Evolutionary conservation across 2,329 filamentous ascomycete genomes (phyloP).

Genomic region (Colletotrichum lini): DNA sequence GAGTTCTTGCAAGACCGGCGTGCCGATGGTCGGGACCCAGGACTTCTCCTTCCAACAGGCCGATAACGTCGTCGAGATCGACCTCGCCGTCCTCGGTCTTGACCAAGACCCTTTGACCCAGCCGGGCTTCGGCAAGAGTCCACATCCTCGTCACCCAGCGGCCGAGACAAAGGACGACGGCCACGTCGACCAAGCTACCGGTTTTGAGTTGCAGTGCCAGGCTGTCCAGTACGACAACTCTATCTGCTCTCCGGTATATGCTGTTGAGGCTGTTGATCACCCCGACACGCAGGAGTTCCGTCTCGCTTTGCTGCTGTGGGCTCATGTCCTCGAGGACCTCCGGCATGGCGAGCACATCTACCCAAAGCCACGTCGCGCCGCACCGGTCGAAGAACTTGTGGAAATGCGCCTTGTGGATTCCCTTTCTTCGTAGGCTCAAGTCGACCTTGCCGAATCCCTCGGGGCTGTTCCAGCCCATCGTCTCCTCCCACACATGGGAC

Average conservation of each 20-base stretch:
- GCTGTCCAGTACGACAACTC: neutral
- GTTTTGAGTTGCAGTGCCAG: neutral
- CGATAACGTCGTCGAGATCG: neutral
- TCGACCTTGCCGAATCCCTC: neutral
- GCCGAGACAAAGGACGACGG: neutral
- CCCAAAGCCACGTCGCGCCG: neutral
- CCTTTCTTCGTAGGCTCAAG: neutral
- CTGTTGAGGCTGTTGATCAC: neutral
- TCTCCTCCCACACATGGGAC: conserved; percentile 4
- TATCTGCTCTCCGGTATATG: neutral
- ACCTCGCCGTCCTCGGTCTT: neutral
- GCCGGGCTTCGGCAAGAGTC: neutral
- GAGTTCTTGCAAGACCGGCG: neutral
- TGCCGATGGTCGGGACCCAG: neutral
- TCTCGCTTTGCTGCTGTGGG: neutral
- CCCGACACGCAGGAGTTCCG: neutral
- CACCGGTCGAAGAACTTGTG: neutral
- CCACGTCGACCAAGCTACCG: neutral
- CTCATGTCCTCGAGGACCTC: neutral
- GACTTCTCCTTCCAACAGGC: neutral
- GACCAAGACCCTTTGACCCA: neutral
- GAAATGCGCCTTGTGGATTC: neutral
- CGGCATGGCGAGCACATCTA: neutral
- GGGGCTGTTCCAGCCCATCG: neutral
- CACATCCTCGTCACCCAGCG: conserved; percentile 13